Evolutionary conservation across 2,329 filamentous ascomycete species (phyloP).

Genomic region (Nigrospora sphaerica): DNA sequence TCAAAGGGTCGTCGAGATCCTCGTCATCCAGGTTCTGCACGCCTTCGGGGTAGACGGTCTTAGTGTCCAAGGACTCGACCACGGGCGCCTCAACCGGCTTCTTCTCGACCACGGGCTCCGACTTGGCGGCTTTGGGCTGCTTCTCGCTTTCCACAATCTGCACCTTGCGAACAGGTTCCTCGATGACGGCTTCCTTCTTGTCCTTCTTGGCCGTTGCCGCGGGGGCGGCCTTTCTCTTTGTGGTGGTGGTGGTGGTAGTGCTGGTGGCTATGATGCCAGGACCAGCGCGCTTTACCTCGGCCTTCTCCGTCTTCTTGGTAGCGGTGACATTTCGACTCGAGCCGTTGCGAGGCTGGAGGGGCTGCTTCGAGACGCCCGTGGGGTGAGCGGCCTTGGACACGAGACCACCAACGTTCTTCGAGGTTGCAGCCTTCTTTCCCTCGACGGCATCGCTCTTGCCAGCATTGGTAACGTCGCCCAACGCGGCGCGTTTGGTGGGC

Average conservation of each 20-base stretch:
- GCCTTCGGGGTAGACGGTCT: constrained; percentile 22
- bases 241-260: constrained; percentile 34
- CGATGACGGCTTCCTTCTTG: constrained; percentile 51
- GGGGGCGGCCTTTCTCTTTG: constrained; percentile 59
- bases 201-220: constrained; percentile 55
- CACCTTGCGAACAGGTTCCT: constrained; percentile 62
- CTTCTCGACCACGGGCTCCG: constrained; percentile 24
- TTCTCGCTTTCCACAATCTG: constrained; percentile 45
- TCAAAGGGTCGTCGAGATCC: constrained; percentile 87
- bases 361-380: constrained; percentile 70
- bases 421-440: constrained; percentile 63
- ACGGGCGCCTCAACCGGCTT: constrained; percentile 17
- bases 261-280: constrained; percentile 52
- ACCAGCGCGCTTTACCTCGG: constrained; percentile 67
- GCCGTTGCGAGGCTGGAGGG: constrained; percentile 37
- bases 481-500: constrained; percentile 67
- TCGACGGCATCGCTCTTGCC: constrained; percentile 67
- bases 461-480: constrained; percentile 95
- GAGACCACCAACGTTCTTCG: constrained; percentile 56
- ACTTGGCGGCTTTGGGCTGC: constrained; percentile 26
- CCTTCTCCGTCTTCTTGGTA: constrained; percentile 63
- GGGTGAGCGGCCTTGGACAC: constrained; percentile 76
- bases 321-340: constrained; percentile 56
- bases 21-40: constrained; percentile 72
- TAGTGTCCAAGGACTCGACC: constrained; percentile 8